Evolutionary conservation across 1,139 yeast species (phyloP).

Genomic region (Yamadazyma aaseri): DNA sequence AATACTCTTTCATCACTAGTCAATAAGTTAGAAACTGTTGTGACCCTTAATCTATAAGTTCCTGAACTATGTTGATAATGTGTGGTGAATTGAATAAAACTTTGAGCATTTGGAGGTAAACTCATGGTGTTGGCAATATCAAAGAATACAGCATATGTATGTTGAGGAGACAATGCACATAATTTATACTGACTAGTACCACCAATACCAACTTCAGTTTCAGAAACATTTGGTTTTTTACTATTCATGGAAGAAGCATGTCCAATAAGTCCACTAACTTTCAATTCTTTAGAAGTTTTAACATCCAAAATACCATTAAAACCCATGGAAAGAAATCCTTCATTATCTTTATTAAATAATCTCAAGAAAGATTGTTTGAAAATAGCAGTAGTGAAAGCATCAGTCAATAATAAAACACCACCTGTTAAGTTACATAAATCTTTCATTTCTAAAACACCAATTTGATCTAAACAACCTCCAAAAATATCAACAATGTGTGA

Average conservation of each 20-base stretch:
- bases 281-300: constrained; percentile 84
- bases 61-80: constrained; percentile 81
- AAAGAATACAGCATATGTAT: constrained; percentile 83
- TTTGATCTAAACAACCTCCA: constrained; percentile 95
- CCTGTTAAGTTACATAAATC: constrained; percentile 86
- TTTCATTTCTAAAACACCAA: constrained; percentile 97
- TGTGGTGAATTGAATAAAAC: constrained; percentile 68
- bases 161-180: constrained; percentile 80
- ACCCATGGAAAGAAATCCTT: constrained; percentile 82
- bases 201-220: constrained; percentile 91
- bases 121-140: constrained; percentile 62
- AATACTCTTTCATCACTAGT: constrained; percentile 49
- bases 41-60: constrained; percentile 83
- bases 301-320: constrained; percentile 85
- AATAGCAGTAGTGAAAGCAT: constrained; percentile 94
- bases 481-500: constrained; percentile 90
- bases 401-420: constrained; percentile 87
- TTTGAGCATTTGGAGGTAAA: constrained; percentile 50
- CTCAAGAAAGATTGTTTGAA: constrained; percentile 92
- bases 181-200: constrained; percentile 87
- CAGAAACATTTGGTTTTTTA: constrained; percentile 73
- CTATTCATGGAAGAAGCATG: constrained; percentile 77
- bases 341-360: constrained; percentile 81
- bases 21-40: constrained; percentile 75
- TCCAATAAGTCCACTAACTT: constrained; percentile 91